These are phyloP conservation scores for Neonectria hederae DNA, from an alignment of 2,329 filamentous ascomycete genomes.

Conservation along the genomic window DNA sequence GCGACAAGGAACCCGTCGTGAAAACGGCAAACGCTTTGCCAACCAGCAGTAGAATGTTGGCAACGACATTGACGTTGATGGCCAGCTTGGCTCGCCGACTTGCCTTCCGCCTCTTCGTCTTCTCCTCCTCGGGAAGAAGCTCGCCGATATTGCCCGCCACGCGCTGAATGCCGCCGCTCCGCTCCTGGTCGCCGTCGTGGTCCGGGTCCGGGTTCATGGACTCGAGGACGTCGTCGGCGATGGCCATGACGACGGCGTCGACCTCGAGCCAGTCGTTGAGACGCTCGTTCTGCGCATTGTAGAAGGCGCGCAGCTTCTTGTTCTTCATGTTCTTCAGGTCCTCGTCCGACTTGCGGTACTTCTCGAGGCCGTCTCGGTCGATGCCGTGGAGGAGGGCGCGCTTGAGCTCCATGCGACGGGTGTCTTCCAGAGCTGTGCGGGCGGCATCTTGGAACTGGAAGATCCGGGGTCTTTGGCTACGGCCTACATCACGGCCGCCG, in stretches of 20 bases:
- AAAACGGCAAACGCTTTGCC: conserved; percentile 81
- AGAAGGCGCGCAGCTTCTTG: conserved; percentile 43
- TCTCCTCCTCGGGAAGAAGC: conserved; percentile 46
- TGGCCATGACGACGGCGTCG: conserved; percentile 46
- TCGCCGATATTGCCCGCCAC: conserved; percentile 45
- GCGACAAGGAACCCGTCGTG: conserved; percentile 80
- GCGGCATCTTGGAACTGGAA: neutral
- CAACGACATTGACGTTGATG: conserved; percentile 82
- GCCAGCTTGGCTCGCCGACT: conserved; percentile 59
- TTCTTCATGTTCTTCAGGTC: conserved; percentile 44
- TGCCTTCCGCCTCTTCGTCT: conserved; percentile 37
- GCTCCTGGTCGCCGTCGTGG: conserved; percentile 46
- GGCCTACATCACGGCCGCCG: neutral
- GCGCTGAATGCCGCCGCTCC: conserved; percentile 43
- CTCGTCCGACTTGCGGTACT: conserved; percentile 42
- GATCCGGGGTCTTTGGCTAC: neutral
- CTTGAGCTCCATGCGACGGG: neutral
- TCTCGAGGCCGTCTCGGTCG: conserved; percentile 41
- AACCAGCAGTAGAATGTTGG: conserved; percentile 76
- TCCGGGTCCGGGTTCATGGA: conserved; percentile 49
- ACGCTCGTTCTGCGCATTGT: conserved; percentile 44
- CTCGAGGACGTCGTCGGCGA: conserved; percentile 47
- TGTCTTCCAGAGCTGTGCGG: neutral
- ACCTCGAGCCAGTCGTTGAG: conserved; percentile 50
- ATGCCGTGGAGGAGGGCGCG: conserved; percentile 38